Evolutionary conservation across 2,329 filamentous ascomycete species (phyloP), one percentile per base, ranked within the genome.

Genomic region (Septoria linicola): DNA sequence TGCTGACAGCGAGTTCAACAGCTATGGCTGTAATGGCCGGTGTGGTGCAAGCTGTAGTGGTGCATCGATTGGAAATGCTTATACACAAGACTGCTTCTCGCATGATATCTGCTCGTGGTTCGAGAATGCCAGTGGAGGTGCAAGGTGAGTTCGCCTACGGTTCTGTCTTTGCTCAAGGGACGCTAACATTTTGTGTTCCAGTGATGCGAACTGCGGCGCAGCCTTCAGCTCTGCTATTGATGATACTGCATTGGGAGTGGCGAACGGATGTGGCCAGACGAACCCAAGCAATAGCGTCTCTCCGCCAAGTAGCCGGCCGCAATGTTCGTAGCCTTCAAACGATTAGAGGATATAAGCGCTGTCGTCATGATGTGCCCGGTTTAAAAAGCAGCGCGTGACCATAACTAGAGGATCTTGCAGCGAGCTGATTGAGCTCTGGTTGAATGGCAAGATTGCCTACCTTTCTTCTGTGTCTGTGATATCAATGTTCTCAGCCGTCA

Each of bases 101-200:
- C 76, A 78, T 47, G 76, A 78, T 41, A 71, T 78, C 10, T 79
- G 76, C 60, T 77, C 74, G 3, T 78, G 74, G 55, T 78, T 78
- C 52, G 72, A 78, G 23, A 72, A 72, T 43, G 74, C 76, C 1
- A 72, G 65, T n/a, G 73, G 73, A 6, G 76, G 76, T 2, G 64
- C 73, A 0, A 74, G 69, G 76, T 76, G 60, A 5, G 31, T 54
- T 4, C 13, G 5, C 7, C 4, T 0, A 10, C 3, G 11, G 16
- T 10, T 37, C 19, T 36, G 4, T 8, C 13, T 13, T 14, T 13
- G 17, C 7, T 36, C 8, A 17, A 30, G 7, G 27, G 14, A 6
- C 5, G 31, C 14, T 34, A n/a, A 25, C 10, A 14, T 19, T 16
- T n/a, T 1, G 14, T 27, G 5, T 11, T 1, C 1, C 34, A 77